Conservation (phyloP, 2,329 filamentous ascomycete species). For the Xylaria sp. region DNA sequence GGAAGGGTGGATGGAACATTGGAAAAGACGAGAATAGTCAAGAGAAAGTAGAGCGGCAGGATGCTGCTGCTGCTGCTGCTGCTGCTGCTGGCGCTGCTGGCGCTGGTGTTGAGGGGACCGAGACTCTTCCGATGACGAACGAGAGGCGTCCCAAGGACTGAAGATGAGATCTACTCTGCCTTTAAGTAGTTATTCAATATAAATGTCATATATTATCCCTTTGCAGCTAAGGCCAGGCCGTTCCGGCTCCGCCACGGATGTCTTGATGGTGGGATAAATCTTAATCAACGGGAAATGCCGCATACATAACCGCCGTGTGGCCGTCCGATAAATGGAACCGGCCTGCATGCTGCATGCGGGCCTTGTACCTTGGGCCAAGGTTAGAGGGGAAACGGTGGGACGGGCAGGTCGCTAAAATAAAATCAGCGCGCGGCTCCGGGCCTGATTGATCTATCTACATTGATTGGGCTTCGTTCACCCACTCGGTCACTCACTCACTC, state of each 20-base stretch:
- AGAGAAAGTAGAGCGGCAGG: conserved; percentile 25
- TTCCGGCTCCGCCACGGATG: too few relatives aligned
- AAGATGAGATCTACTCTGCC: too few relatives aligned
- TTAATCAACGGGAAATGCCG: not conserved
- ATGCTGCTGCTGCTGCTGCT: too few relatives aligned
- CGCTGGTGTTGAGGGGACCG: conserved; percentile 15
- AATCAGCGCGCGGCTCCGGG: not conserved
- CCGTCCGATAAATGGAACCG: conserved; percentile 13
- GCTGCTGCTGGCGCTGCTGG: too few relatives aligned
- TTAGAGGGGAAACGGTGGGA: too few relatives aligned
- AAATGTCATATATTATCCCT: not conserved
- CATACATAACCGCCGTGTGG: conserved; percentile 1
- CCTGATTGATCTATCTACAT: conserved; percentile 10
- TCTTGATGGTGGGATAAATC: too few relatives aligned
- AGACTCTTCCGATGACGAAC: not conserved
- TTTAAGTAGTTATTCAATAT: too few relatives aligned
- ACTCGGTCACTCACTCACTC: too few relatives aligned
- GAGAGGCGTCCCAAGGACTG: too few relatives aligned
- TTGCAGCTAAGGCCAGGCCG: too few relatives aligned
- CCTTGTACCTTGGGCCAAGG: not conserved
- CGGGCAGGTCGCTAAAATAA: not conserved
- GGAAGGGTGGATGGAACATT: conserved; percentile 56
- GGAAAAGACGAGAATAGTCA: conserved; percentile 35
- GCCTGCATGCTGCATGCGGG: conserved; percentile 10
- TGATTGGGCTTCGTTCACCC: not conserved